A percentile compares a stretch with the other conserved stretches of the same genome.
Evolutionary conservation across 2,329 filamentous ascomycete genomes (phyloP).

Genomic region (Akanthomyces lecanii): DNA sequence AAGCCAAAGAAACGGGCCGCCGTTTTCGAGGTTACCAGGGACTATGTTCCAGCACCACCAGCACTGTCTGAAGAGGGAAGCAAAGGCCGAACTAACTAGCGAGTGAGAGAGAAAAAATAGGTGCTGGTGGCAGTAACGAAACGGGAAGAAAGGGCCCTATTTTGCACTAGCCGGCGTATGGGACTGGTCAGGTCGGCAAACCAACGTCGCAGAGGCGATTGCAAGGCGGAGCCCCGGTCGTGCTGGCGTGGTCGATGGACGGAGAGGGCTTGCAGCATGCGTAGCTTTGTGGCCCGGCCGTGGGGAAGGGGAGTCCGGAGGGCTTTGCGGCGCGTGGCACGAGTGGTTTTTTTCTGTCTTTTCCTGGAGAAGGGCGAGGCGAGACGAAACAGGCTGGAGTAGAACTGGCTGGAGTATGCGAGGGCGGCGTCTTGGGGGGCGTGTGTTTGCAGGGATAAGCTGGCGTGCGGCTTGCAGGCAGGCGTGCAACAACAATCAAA

Average conservation of each 20-base stretch:
- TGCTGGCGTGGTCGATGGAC: conserved; percentile 4
- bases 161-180: not conserved
- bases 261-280: not conserved
- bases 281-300: not conserved
- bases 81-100: not conserved
- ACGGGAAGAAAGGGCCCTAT: not conserved
- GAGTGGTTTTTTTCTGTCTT: not conserved
- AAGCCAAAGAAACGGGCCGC: conserved; percentile 12
- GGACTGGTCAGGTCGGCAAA: conserved; percentile 12
- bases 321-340: not conserved
- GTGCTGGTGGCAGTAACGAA: not conserved
- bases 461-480: too few relatives aligned
- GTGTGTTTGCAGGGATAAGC: too few relatives aligned
- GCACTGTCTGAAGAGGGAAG: not conserved
- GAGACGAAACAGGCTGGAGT: not conserved
- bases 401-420: too few relatives aligned
- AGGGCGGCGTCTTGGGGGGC: too few relatives aligned
- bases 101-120: not conserved
- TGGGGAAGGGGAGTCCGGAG: not conserved
- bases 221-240: conserved; percentile 12
- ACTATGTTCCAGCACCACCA: not conserved
- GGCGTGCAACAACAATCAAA: not conserved
- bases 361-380: not conserved
- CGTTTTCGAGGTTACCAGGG: conserved; percentile 14
- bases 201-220: conserved; percentile 18